Evolutionary conservation across 345 rosid species (phyloP).

Genomic region (Cardiospermum halicacabum): DNA sequence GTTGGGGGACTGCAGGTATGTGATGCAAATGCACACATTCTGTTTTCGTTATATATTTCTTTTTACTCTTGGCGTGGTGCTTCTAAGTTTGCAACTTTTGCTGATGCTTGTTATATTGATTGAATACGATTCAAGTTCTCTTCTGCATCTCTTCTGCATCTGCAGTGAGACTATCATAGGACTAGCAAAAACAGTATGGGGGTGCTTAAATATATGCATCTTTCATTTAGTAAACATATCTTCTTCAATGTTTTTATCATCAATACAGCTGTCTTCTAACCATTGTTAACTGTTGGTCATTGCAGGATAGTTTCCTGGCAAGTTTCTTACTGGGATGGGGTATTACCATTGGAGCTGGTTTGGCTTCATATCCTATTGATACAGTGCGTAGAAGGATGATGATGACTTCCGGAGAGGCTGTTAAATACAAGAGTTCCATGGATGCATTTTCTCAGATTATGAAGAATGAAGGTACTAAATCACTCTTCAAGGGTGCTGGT

Average conservation of each 20-base stretch:
- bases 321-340: conserved; percentile 60
- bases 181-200: neutral
- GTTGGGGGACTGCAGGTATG: conserved; percentile 44
- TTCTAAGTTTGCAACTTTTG: neutral
- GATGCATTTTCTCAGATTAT: conserved; percentile 45
- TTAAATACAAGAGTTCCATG: conserved; percentile 51
- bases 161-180: neutral
- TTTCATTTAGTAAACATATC: too few relatives aligned
- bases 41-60: neutral
- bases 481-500: conserved; percentile 67
- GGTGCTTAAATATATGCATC: neutral
- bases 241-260: too few relatives aligned
- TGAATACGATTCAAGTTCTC: neutral
- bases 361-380: conserved; percentile 58
- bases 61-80: neutral
- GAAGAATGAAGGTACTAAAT: conserved; percentile 50
- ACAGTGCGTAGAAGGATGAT: conserved; percentile 68
- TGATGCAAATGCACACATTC: neutral
- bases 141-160: neutral
- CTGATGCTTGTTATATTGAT: neutral
- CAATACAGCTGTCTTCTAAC: conserved; percentile 3
- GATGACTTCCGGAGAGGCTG: conserved; percentile 76
- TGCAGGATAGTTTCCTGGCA: conserved; percentile 61
- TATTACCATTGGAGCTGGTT: conserved; percentile 53
- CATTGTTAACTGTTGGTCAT: conserved; percentile 2